These are phyloP conservation scores for Haplosporangium sp. DNA, from an alignment of 371 early-diverging fungal species.

Conservation along the genomic window DNA sequence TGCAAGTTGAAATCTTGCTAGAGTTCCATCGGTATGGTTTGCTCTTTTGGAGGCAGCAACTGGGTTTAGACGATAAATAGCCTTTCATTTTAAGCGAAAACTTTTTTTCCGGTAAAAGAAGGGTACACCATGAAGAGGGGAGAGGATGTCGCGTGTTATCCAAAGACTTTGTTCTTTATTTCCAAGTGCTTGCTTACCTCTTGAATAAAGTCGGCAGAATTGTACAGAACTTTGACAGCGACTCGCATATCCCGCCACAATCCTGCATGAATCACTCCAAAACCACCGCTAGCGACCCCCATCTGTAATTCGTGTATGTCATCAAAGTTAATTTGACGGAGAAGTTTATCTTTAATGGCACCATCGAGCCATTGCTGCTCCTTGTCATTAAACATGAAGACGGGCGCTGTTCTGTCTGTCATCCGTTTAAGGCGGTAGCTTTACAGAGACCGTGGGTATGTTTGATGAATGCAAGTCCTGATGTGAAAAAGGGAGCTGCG, in stretches of 20 bases:
- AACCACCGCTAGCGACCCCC: slow-evolving; percentile 52
- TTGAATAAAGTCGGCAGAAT: slow-evolving; percentile 51
- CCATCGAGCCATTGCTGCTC: slow-evolving; percentile 51
- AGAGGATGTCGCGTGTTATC: neutral
- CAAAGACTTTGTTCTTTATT: neutral
- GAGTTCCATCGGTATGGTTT: too few species aligned
- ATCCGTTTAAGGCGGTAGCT: slow-evolving; percentile 4
- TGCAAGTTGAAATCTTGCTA: neutral
- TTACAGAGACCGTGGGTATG: neutral
- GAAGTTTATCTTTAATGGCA: slow-evolving; percentile 35
- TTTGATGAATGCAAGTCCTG: neutral
- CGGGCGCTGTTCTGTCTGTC: slow-evolving; percentile 46
- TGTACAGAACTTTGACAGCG: slow-evolving; percentile 50
- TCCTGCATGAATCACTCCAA: slow-evolving; percentile 48
- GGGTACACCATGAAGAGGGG: neutral
- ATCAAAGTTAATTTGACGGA: slow-evolving; percentile 47
- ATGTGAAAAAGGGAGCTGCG: neutral
- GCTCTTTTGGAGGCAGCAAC: too few species aligned
- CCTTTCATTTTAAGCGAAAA: too few species aligned
- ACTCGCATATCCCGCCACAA: slow-evolving; percentile 45
- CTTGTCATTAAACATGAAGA: slow-evolving; percentile 37
- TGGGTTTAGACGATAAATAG: too few species aligned
- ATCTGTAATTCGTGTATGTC: slow-evolving; percentile 33
- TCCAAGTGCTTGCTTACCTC: slow-evolving; percentile 29
- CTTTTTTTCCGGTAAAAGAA: too few species aligned